phyloP scores from a whole-genome alignment of 1,284 basidiomycete genomes.

The Rhodotorula sp. region DNA sequence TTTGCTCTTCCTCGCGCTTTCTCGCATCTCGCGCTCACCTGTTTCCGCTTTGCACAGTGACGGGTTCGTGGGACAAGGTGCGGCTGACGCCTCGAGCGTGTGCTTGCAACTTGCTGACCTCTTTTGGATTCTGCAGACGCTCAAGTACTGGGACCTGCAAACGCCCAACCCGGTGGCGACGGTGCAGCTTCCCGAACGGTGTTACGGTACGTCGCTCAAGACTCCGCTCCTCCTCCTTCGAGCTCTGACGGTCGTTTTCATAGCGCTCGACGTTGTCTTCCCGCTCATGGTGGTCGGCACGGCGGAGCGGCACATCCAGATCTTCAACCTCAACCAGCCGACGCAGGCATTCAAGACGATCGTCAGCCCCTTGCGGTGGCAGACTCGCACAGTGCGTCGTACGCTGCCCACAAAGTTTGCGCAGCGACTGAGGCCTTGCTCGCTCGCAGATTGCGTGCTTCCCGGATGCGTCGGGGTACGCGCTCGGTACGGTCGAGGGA shows the following conservation, averaged over 20 bases:
- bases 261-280: slow-evolving; percentile 74
- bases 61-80: slow-evolving; percentile 91
- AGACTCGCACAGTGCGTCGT: slow-evolving; percentile 68
- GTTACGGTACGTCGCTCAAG: slow-evolving; percentile 58
- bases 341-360: slow-evolving; percentile 74
- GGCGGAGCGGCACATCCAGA: slow-evolving; percentile 84
- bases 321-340: slow-evolving; percentile 83
- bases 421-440: background rate
- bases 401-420: no score
- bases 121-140: slow-evolving; percentile 10
- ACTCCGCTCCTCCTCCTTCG: slow-evolving; percentile 43
- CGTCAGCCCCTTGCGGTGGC: slow-evolving; percentile 85
- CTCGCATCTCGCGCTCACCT: background rate
- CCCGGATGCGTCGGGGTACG: slow-evolving; percentile 76
- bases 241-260: slow-evolving; percentile 30
- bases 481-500: slow-evolving; percentile 92
- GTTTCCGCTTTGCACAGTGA: slow-evolving; percentile 55
- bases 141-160: slow-evolving; percentile 88
- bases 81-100: slow-evolving; percentile 12
- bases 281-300: slow-evolving; percentile 93
- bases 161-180: slow-evolving; percentile 70
- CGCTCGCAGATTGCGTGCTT: slow-evolving; percentile 69
- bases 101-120: background rate
- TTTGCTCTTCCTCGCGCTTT: background rate
- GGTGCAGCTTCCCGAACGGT: slow-evolving; percentile 81